phyloP scores from a whole-genome alignment of 257 asterid genomes.

The Voacanga thouarsii region DNA sequence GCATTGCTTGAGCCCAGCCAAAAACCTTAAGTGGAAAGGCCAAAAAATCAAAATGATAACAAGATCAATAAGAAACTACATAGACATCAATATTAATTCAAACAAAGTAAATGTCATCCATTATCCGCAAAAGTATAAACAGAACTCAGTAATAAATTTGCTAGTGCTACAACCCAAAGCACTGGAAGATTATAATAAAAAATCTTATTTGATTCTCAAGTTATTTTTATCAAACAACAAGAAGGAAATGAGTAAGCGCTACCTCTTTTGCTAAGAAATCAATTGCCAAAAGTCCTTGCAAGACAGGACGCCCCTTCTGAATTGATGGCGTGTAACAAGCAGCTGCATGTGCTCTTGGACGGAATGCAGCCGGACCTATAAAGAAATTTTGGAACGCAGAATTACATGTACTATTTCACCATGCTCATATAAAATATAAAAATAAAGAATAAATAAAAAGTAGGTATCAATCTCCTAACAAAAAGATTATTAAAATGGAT shows the following conservation, averaged over 20 bases:
- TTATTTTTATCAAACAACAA: background rate
- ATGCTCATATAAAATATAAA: background rate
- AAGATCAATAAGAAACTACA: background rate
- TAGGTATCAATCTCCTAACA: background rate
- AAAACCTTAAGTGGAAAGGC: conserved; percentile 61
- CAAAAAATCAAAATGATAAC: conserved; percentile 5
- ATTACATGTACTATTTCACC: background rate
- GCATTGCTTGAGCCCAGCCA: conserved; percentile 99
- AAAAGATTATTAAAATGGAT: background rate
- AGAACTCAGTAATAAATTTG: background rate
- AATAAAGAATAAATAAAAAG: background rate
- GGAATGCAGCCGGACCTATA: conserved; percentile 98
- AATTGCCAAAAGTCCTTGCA: conserved; percentile 94
- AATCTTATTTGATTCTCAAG: background rate
- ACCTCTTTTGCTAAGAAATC: conserved; percentile 97
- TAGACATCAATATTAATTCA: background rate
- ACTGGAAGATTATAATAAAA: background rate
- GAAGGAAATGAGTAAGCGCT: conserved; percentile 10
- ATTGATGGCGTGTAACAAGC: conserved; percentile 66
- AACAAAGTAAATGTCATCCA: background rate
- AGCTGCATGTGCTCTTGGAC: conserved; percentile 86
- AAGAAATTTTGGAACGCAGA: background rate
- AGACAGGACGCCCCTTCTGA: conserved; percentile 93
- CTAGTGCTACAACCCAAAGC: background rate
- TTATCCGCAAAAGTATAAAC: background rate